Conservation (phyloP, 345 rosid species). For the Toxicodendron radicans region DNA sequence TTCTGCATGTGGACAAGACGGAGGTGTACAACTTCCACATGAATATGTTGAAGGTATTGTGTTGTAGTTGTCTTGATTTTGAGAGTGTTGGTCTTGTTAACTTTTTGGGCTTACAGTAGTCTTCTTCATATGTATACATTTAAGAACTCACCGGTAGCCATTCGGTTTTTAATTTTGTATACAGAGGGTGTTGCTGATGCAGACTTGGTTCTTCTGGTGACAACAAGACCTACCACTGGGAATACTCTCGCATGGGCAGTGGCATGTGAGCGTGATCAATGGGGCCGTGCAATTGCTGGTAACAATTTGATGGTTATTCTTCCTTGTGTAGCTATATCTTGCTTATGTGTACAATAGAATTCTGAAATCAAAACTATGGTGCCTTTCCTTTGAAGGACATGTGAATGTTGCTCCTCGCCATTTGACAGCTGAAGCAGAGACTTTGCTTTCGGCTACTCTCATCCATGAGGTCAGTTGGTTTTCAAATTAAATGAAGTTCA, state of each 20-base stretch:
- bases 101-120: neutral
- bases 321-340: neutral
- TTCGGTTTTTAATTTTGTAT: conserved; percentile 15
- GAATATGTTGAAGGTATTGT: conserved; percentile 87
- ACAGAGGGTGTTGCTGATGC: conserved; percentile 89
- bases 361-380: conserved; percentile 19
- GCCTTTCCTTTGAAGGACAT: conserved; percentile 58
- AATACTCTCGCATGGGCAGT: conserved; percentile 99
- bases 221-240: conserved; percentile 99
- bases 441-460: conserved; percentile 94
- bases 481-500: conserved; percentile 11
- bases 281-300: conserved; percentile 99
- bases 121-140: conserved; percentile 1
- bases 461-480: conserved; percentile 75
- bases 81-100: neutral
- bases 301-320: conserved; percentile 15
- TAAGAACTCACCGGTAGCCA: neutral
- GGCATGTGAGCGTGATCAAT: conserved; percentile 98
- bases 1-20: conserved; percentile 99
- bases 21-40: conserved; percentile 97
- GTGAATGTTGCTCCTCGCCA: conserved; percentile 99
- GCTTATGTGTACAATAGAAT: neutral
- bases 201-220: conserved; percentile 93
- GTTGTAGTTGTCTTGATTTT: conserved; percentile 15
- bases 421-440: conserved; percentile 95